A percentile compares a stretch with the other conserved stretches of the same genome.
phyloP scores from a whole-genome alignment of 176 grass and related monocot species.

The Bothriochloa decipiens region DNA sequence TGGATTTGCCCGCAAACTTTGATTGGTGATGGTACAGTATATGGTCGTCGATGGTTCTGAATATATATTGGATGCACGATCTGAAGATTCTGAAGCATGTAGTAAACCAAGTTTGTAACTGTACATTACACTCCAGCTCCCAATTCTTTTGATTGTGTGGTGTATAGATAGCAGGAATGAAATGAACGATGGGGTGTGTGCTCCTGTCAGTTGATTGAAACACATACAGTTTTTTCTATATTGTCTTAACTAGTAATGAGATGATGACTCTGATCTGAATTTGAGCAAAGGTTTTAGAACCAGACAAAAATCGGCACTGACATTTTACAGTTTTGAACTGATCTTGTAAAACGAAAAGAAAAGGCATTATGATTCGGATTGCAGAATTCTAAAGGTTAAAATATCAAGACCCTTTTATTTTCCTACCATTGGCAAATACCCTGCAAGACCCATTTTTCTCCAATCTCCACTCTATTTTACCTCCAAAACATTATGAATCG shows the following conservation, averaged over 20 bases:
- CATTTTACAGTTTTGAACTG: not conserved
- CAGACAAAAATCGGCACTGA: too few species aligned
- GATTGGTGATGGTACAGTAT: not conserved
- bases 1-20: constrained; percentile 11
- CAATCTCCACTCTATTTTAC: not conserved
- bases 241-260: not conserved
- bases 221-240: not conserved
- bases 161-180: constrained; percentile 40
- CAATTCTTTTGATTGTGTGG: constrained; percentile 47
- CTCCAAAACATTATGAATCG: not conserved
- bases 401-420: not conserved
- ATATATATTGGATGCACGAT: constrained; percentile 6
- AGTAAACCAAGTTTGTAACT: constrained; percentile 45
- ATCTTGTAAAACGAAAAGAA: not conserved
- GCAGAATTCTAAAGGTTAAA: not conserved
- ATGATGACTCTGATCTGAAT: not conserved
- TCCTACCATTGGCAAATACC: not conserved
- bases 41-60: not conserved
- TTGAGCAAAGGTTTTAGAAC: not conserved
- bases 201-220: not conserved
- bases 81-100: constrained; percentile 25
- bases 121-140: constrained; percentile 37
- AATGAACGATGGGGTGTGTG: not conserved
- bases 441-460: not conserved
- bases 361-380: not conserved